Evolutionary conservation across 2,329 filamentous ascomycete species (phyloP), one percentile per base, ranked within the genome.

Genomic region (Aspergillus ruber): DNA sequence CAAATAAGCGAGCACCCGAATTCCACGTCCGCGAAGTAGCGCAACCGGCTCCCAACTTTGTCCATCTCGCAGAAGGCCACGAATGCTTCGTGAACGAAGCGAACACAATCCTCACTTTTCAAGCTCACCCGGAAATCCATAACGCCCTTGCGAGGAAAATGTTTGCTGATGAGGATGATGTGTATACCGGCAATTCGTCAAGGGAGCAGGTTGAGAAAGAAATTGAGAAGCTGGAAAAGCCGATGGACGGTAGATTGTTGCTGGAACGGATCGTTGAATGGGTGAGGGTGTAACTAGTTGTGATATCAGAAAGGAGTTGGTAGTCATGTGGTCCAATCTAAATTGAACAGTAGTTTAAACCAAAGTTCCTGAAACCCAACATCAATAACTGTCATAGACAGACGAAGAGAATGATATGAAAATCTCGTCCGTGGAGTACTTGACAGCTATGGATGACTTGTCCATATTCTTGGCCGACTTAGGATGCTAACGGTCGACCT

Each of bases 121-220:
- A 76, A 50, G 71, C 70, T 0, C 73, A 75, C 47, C 73, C 72
- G 0, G 72, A 74, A 53, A 69, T 75, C 55, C 67, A 41, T n/a
- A 35, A 18, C 29, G 59, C 59, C 32, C 65, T 71, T 15, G 71
- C 71, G 3, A 68, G 64, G 46, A 58, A 66, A 42, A 54, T 72
- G 49, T 54, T 74, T 42, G n/a, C 50, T n/a, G 51, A 51, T 13
- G 51, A 50, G 20, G 48, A 47, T 33, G 33, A 50, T 27, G 41
- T 35, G 20, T 51, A 53, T 17, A 53, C 48, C 25, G 51, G 51
- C 1, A 47, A 50, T 15, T 25, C 32, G 6, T 44, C 44, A 2
- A 10, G 32, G n/a, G 15, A 45, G 21, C 25, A 51, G 29, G 9
- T 51, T 32, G 36, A 39, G 13, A 21, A 13, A 13, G 40, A 48